Conservation (phyloP, 805 yeast genomes). For the Metahyphopichia silvanorum region DNA sequence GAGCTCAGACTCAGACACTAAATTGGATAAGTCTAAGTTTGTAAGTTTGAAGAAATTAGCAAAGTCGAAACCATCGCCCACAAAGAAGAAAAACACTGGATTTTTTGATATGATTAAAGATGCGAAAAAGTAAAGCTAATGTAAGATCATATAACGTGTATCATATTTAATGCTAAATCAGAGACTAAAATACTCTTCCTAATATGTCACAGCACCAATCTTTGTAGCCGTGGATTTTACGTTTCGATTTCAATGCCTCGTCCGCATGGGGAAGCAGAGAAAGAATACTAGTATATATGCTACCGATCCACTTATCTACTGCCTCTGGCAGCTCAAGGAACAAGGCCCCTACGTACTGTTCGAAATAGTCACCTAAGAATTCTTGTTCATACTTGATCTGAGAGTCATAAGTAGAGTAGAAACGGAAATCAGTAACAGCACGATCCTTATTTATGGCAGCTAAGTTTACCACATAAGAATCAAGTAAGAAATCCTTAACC, state of each 20-base stretch:
- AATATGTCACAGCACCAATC: slow-evolving; percentile 32
- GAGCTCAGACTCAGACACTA: slow-evolving; percentile 1
- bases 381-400: slow-evolving; percentile 32
- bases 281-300: slow-evolving; percentile 27
- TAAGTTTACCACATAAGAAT: slow-evolving; percentile 26
- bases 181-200: slow-evolving; percentile 19
- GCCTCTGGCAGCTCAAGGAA: slow-evolving; percentile 34
- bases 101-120: slow-evolving; percentile 30
- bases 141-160: slow-evolving; percentile 1
- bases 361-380: slow-evolving; percentile 40
- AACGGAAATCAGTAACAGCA: not conserved
- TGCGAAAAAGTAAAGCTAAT: slow-evolving; percentile 13
- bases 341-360: slow-evolving; percentile 41
- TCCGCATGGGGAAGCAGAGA: slow-evolving; percentile 18
- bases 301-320: slow-evolving; percentile 31
- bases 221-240: slow-evolving; percentile 21
- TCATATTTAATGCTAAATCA: not conserved
- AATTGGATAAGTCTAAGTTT: slow-evolving; percentile 13
- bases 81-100: slow-evolving; percentile 21
- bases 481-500: slow-evolving; percentile 16
- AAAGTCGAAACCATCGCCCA: slow-evolving; percentile 7
- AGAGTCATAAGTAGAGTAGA: not conserved
- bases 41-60: slow-evolving; percentile 21
- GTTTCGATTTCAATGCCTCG: slow-evolving; percentile 9
- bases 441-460: slow-evolving; percentile 7